Base-by-base conservation (phyloP, 148 eudicot genomes). In the Cornus controversa region DNA sequence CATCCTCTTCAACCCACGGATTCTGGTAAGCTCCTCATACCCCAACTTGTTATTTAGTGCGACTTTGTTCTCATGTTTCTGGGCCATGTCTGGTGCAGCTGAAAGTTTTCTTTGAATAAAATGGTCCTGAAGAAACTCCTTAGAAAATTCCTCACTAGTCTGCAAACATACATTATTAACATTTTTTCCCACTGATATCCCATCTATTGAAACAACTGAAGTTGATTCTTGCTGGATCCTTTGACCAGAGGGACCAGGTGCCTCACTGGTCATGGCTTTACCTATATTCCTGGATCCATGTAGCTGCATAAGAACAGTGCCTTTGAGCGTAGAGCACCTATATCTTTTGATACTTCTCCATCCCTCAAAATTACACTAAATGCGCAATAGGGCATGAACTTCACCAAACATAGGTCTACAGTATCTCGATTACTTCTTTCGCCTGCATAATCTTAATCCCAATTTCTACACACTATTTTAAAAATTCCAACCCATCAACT, bases 91-190 rank as follows among this genome's bases (percentile, higher is more conserved):
- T 8, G 80, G 70, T 62, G 71, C 79, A 65, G 78, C 60, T 13
- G 85, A 75, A 79, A 75, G 76, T 69, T 80, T 78, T 76, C 66
- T 89, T 15, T 89, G 86, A 77, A 84, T 71, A 74, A 76, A 84
- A 84, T 85, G 84, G 70, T 90, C 93, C 67, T 82, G 91, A 71
- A 87, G 87, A 84, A 93, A 87, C 87, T 87, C 89, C 14, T 76
- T 79, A 27, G 94, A 89, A 72, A 90, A 93, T 57, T 87, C 90
- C 87, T 93, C 97, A 69, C 95, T 92, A 4, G 87, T 90, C 76
- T 87, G 96, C 71, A 85, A 72, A 82, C 93, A 87, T 65, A 89
- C 82, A 81, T 82, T 85, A 57, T 65, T 87, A 77, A 81, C 87
- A 83, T 76, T 77, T 70, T 75, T 84, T n/a, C 75, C 86, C 28